These are phyloP conservation scores for Beauveria scarabaeidicola DNA, from an alignment of 2,329 filamentous ascomycete genomes.

Conservation along the genomic window DNA sequence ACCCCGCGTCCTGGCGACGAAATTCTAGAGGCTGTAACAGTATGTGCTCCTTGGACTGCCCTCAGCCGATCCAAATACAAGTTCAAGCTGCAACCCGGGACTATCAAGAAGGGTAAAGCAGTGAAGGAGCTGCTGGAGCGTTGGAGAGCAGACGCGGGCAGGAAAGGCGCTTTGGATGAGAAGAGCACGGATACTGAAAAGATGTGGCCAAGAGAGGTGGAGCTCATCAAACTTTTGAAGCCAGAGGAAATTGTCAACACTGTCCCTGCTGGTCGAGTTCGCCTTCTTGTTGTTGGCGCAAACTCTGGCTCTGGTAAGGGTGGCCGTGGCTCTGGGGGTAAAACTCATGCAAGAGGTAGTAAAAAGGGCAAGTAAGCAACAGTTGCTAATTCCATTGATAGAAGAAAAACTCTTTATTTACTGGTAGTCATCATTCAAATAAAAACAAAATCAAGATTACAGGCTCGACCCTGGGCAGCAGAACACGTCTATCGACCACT, in stretches of 20 bases:
- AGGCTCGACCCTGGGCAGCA: not conserved
- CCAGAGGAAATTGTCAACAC: conserved; percentile 73
- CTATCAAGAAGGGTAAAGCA: conserved; percentile 88
- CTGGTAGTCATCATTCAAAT: not conserved
- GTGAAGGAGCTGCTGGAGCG: conserved; percentile 80
- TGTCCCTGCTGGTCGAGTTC: conserved; percentile 71
- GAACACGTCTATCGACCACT: not conserved
- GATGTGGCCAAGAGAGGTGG: conserved; percentile 81
- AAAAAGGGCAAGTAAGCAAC: conserved; percentile 17
- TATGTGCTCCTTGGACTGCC: conserved; percentile 58
- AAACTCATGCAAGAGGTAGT: conserved; percentile 24
- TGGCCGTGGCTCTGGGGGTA: conserved; percentile 30
- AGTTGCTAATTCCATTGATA: not conserved
- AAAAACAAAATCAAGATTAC: not conserved
- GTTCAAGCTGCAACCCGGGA: conserved; percentile 84
- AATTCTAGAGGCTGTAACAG: conserved; percentile 56
- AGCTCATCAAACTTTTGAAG: conserved; percentile 72
- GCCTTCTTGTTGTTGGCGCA: conserved; percentile 65
- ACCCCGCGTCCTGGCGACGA: conserved; percentile 75
- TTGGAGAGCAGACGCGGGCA: conserved; percentile 60
- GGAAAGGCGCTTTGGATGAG: conserved; percentile 54
- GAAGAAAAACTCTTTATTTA: not conserved
- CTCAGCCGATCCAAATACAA: conserved; percentile 78
- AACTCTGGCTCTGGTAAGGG: conserved; percentile 33
- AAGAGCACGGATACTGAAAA: conserved; percentile 55